Evolutionary conservation across 2,329 filamentous ascomycete species (phyloP).

Genomic region (Hawksworthiomyces lignivorus): DNA sequence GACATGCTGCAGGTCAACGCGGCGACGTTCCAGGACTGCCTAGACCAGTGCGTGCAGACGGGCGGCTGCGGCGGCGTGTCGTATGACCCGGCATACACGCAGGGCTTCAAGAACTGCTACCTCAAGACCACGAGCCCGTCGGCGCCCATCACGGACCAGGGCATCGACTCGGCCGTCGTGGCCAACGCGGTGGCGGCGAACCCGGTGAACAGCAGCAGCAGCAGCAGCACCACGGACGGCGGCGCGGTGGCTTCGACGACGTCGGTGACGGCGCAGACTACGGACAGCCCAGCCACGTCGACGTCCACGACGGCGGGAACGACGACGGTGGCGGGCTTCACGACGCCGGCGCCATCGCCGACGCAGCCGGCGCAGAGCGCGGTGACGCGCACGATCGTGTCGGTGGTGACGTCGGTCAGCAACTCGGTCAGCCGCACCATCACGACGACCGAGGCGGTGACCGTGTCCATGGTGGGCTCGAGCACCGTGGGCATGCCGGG

Average conservation of each 20-base stretch:
- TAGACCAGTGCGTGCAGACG: slow-evolving; percentile 20
- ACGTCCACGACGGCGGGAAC: background rate
- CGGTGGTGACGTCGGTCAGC: slow-evolving; percentile 5
- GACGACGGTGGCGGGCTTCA: background rate
- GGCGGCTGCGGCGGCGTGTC: slow-evolving; percentile 20
- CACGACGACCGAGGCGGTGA: slow-evolving; percentile 13
- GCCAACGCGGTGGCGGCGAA: slow-evolving; percentile 4
- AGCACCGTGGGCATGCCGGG: background rate
- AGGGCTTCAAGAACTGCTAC: slow-evolving; percentile 27
- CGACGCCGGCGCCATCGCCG: background rate
- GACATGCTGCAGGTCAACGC: slow-evolving; percentile 23
- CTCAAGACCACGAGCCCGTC: slow-evolving; percentile 16
- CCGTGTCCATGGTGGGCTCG: slow-evolving; percentile 6
- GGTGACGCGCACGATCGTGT: slow-evolving; percentile 7
- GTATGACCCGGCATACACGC: slow-evolving; percentile 19
- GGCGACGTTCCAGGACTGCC: slow-evolving; percentile 22
- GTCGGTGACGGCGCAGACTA: background rate
- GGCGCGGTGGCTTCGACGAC: background rate
- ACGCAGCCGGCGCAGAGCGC: slow-evolving; percentile 3
- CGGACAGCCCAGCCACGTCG: slow-evolving; percentile 36
- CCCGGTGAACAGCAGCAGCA: background rate
- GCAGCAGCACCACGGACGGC: no score
- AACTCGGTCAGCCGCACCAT: slow-evolving; percentile 2
- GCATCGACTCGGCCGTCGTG: slow-evolving; percentile 10
- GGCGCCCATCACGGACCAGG: slow-evolving; percentile 1